A percentile compares a stretch with the other conserved stretches of the same genome.
Evolutionary conservation across 2,329 filamentous ascomycete genomes (phyloP).

Genomic region (Colletotrichum sp.): DNA sequence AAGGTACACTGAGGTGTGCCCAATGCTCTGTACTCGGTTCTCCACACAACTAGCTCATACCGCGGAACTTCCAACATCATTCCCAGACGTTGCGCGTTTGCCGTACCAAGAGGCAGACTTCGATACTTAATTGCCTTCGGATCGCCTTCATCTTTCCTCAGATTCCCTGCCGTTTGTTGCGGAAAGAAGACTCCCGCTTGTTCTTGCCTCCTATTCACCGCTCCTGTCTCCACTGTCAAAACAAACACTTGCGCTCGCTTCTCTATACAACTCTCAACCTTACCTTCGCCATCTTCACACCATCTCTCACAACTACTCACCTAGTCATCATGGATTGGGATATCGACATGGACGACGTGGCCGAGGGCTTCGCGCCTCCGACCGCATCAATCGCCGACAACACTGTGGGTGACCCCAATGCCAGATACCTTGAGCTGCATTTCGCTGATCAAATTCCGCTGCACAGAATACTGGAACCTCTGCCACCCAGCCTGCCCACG

Average conservation of each 20-base stretch:
- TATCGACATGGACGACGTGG: conserved; percentile 74
- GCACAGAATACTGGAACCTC: background rate
- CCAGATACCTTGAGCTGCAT: background rate
- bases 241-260: background rate
- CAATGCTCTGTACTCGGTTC: background rate
- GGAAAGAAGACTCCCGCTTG: background rate
- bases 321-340: conserved; percentile 65
- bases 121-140: background rate
- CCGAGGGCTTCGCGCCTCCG: conserved; percentile 31
- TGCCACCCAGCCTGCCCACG: background rate
- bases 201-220: background rate
- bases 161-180: background rate
- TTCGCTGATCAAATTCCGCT: background rate
- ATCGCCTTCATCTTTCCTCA: background rate
- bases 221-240: background rate
- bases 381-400: background rate
- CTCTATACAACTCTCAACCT: background rate
- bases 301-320: background rate
- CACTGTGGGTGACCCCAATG: background rate
- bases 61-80: background rate
- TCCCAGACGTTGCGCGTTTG: background rate
- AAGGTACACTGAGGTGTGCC: background rate
- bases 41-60: background rate
- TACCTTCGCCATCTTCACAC: conserved; percentile 20
- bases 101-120: background rate